These are phyloP conservation scores for Nigrospora sphaerica DNA, from an alignment of 2,329 filamentous ascomycete species.

Conservation along the genomic window DNA sequence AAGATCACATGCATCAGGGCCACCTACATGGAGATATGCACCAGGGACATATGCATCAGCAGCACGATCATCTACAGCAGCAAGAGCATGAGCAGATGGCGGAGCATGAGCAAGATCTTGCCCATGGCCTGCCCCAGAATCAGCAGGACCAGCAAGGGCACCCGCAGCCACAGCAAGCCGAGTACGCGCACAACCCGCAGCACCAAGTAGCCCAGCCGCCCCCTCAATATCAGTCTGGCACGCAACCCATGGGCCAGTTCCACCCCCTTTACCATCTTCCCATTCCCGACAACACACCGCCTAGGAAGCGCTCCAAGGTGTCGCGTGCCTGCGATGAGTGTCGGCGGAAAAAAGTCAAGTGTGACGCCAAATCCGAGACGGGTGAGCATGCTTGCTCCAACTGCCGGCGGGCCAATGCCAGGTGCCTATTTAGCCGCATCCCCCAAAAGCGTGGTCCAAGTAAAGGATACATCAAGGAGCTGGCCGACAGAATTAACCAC, in stretches of 20 bases:
- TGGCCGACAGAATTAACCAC: constrained; percentile 75
- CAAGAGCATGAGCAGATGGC: constrained; percentile 5
- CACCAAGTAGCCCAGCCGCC: background rate
- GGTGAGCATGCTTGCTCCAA: constrained; percentile 63
- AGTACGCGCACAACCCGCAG: constrained; percentile 9
- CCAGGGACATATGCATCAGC: constrained; percentile 11
- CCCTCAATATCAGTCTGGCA: constrained; percentile 30
- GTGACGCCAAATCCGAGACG: constrained; percentile 70
- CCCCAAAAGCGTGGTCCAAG: constrained; percentile 84
- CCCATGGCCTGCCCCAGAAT: constrained; percentile 25
- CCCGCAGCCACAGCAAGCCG: constrained; percentile 21
- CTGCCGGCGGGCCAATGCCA: constrained; percentile 68
- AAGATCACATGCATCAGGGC: constrained; percentile 1
- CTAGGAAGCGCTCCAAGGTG: constrained; percentile 76
- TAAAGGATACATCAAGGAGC: constrained; percentile 92
- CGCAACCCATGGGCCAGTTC: constrained; percentile 23
- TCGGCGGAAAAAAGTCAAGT: constrained; percentile 83
- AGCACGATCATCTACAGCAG: constrained; percentile 15
- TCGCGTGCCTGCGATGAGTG: constrained; percentile 87
- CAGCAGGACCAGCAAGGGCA: constrained; percentile 18
- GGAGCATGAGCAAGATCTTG: constrained; percentile 30
- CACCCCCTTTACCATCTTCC: constrained; percentile 3
- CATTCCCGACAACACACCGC: constrained; percentile 53
- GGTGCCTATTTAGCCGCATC: constrained; percentile 78
- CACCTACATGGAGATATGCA: constrained; percentile 13